These are phyloP conservation scores for Hypoxylon lienhwacheense DNA, from an alignment of 495 filamentous ascomycete species.

Conservation along the genomic window DNA sequence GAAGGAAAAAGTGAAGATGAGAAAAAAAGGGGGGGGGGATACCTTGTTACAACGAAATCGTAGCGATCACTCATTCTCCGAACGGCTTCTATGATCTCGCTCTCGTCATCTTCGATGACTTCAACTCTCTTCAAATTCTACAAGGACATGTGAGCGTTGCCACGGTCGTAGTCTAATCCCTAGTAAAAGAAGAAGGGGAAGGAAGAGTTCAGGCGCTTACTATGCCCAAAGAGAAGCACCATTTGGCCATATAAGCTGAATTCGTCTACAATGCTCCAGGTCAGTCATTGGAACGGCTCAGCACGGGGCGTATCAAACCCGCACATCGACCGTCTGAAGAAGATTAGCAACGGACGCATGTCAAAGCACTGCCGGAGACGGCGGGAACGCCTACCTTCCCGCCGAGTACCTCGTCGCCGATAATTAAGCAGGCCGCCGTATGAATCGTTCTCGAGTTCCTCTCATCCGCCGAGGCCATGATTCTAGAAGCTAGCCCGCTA, in stretches of 20 bases:
- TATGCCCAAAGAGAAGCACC: constrained; percentile 88
- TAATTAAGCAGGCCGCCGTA: constrained; percentile 92
- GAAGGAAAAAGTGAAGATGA: background rate
- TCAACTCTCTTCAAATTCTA: constrained; percentile 82
- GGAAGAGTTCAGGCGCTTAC: constrained; percentile 38
- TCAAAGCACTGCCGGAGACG: background rate
- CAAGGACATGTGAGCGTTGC: constrained; percentile 1
- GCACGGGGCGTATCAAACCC: background rate
- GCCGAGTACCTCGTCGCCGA: constrained; percentile 95
- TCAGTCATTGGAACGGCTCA: constrained; percentile 6
- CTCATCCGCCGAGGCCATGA: constrained; percentile 61
- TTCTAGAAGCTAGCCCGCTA: constrained; percentile 32
- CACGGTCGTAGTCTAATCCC: background rate
- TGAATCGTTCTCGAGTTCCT: constrained; percentile 67
- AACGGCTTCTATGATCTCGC: constrained; percentile 85
- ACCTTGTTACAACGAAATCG: constrained; percentile 87
- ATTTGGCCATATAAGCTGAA: constrained; percentile 87
- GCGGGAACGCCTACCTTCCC: constrained; percentile 69
- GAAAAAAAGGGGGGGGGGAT: constrained; percentile 1
- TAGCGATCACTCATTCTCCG: constrained; percentile 82
- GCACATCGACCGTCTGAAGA: constrained; percentile 44
- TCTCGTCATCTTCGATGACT: constrained; percentile 88
- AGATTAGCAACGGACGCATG: constrained; percentile 5
- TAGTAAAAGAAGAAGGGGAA: background rate
- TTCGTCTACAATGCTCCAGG: constrained; percentile 65